A percentile compares a stretch with the other conserved stretches of the same genome.
Conservation (phyloP, 139 green algal species). For the Coelastrella sp. region DNA sequence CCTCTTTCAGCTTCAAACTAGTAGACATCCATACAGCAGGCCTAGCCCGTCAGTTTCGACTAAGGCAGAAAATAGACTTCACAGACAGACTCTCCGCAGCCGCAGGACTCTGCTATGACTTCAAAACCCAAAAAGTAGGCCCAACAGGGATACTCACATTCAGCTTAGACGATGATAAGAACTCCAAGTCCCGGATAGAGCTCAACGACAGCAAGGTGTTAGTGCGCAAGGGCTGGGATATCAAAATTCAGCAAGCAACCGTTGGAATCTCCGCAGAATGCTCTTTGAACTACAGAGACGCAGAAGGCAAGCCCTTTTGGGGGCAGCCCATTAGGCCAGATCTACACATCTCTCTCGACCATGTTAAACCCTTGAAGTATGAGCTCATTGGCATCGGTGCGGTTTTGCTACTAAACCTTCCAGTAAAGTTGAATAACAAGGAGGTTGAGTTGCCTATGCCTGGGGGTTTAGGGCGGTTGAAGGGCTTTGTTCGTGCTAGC, state of each 20-base stretch:
- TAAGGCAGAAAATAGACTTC: conserved; percentile 18
- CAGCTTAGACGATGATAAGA: not conserved
- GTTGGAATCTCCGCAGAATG: conserved; percentile 23
- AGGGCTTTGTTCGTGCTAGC: conserved; percentile 14
- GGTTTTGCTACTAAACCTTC: conserved; percentile 39
- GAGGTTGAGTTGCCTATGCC: conserved; percentile 1
- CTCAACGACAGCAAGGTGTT: not conserved
- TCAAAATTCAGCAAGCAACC: not conserved
- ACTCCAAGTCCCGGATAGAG: conserved; percentile 17
- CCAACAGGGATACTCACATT: not conserved
- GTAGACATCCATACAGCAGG: conserved; percentile 25
- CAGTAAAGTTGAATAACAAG: conserved; percentile 43
- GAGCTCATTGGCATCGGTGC: conserved; percentile 28
- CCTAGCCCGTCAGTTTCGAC: conserved; percentile 23
- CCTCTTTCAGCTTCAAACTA: conserved; percentile 21
- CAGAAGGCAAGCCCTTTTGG: not conserved
- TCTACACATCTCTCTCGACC: conserved; percentile 26
- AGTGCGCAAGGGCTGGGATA: conserved; percentile 28
- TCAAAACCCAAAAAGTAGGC: not conserved
- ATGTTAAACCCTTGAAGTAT: conserved; percentile 32
- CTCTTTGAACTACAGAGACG: not conserved
- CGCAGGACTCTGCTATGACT: conserved; percentile 18
- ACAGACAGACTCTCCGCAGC: not conserved
- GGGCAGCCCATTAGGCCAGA: conserved; percentile 17
- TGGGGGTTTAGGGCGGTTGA: conserved; percentile 9